Evolutionary conservation across 106 monocot genomes (phyloP), one percentile per base, ranked within the genome.

Genomic region (Dendrobium officinale): DNA sequence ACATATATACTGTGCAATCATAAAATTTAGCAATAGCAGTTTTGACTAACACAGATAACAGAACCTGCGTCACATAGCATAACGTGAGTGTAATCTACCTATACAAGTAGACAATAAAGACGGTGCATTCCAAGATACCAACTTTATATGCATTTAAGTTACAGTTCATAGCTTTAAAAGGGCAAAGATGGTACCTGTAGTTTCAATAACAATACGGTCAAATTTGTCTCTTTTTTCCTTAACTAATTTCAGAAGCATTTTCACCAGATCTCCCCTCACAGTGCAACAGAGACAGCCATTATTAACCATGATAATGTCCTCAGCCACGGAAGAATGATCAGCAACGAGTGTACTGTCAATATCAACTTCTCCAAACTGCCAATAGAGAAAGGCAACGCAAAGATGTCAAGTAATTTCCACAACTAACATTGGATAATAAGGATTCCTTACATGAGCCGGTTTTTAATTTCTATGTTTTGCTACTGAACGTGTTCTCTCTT

Each of bases 201-300:
- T 96, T 85, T 96, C 96, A 55, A 96, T 90, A 72, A 96, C 85
- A 83, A 96, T 96, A 79, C 91, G 96, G 48, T 96, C 93, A 83
- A 96, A 92, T 72, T 92, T 96, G 78, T 93, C 96, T 70, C 90
- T 70, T 47, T 87, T 93, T 72, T 90, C 82, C 81, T 89, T 93
- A 6, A 87, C 96, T 86, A 96, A 80, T 84, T 96, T 80, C 75
- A 96, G 64, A 78, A 96, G 91, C 96, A 96, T 96, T 85, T 96
- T 92, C 75, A 93, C 93, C 18, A 96, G 87, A 54, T 96, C 96
- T 0, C 96, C 93, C 83, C 96, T 89, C 59, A 96, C 96, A 67
- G 96, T 96, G 85, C 93, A 96, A 80, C 96, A 96, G 51, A 96
- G 81, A 72, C 96, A 93, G 37, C 96, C 96, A 87, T 96, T 96